A percentile compares a stretch with the other conserved stretches of the same genome.
These are phyloP conservation scores for Fagus sylvatica DNA, from an alignment of 306 rosid species.

Conservation along the genomic window DNA sequence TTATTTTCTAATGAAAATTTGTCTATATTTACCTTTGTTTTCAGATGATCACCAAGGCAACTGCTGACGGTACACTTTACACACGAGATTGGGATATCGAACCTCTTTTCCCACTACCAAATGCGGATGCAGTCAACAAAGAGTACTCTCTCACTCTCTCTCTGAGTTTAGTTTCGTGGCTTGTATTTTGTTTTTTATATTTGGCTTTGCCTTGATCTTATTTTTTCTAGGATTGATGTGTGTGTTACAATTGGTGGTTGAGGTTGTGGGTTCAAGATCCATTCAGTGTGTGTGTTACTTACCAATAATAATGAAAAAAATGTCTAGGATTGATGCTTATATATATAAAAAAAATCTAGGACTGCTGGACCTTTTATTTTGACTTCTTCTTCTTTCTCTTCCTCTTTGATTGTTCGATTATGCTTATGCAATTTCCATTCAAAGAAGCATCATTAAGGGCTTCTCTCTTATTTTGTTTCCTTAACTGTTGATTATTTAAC, in stretches of 20 bases:
- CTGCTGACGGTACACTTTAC: constrained; percentile 84
- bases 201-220: background rate
- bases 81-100: constrained; percentile 91
- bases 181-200: background rate
- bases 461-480: constrained; percentile 16
- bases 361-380: background rate
- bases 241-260: too few relatives aligned
- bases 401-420: background rate
- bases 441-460: constrained; percentile 6
- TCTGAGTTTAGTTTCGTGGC: constrained; percentile 13
- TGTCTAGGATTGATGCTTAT: background rate
- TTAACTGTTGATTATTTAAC: background rate
- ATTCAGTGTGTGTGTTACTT: too few relatives aligned
- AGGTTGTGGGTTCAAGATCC: too few relatives aligned
- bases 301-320: too few relatives aligned
- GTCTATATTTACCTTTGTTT: constrained; percentile 16
- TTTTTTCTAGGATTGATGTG: background rate
- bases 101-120: constrained; percentile 82
- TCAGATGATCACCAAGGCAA: constrained; percentile 92
- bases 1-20: constrained; percentile 2
- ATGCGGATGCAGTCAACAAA: constrained; percentile 48
- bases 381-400: background rate
- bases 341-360: background rate
- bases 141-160: constrained; percentile 49
- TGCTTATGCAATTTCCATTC: too few relatives aligned